Base-by-base conservation (phyloP, 2,329 filamentous ascomycete species). In the Neopestalotiopsis rosae region DNA sequence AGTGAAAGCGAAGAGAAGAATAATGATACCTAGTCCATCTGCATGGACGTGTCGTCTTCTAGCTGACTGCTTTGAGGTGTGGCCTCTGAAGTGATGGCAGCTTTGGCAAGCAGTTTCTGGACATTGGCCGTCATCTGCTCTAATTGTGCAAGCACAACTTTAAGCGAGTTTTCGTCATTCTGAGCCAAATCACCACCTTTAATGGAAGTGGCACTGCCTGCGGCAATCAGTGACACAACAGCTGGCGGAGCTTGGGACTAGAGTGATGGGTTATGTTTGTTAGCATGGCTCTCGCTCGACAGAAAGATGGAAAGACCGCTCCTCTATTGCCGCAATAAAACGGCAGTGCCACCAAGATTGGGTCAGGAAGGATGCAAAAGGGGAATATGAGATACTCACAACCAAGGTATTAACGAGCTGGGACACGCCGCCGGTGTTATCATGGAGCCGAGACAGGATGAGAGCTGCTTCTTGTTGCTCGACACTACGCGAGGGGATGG, bases 401-500 rank as follows among this genome's bases (percentile, higher is more conserved):
- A 92, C 83, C 71, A 93, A 83, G 66, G 88, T 85, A 70, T 88
- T 83, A 66, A 90, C 83, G 69, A 93, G 84, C 64, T 83, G 82
- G 68, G 85, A 81, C 64, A 90, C 76, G 40, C 83, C 82, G 64
- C 88, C 81, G 30, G 85, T 83, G 66, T 80, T 79, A 71, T 85
- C 83, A 67, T 83, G 84, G 62, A 93, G 81, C 70, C 87, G 85
- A 59, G 87, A 83, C 40, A 94, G 83, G 70, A 89, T 90, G 69
- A 93, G 84, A 4, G 90, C 90, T 58, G 89, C 86, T 76, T 92
- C 90, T 75, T 91, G 87, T 77, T 92, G 88, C 66, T 87, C 84
- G 24, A 92, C 79, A n/a, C 80, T 83, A 71, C 75, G 82, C 73
- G 84, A 81, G 71, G 83, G 75, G 63, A 72, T 71, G 17, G 66